Conservation (phyloP, 257 asterid species). For the Capsicum rhomboideum region DNA sequence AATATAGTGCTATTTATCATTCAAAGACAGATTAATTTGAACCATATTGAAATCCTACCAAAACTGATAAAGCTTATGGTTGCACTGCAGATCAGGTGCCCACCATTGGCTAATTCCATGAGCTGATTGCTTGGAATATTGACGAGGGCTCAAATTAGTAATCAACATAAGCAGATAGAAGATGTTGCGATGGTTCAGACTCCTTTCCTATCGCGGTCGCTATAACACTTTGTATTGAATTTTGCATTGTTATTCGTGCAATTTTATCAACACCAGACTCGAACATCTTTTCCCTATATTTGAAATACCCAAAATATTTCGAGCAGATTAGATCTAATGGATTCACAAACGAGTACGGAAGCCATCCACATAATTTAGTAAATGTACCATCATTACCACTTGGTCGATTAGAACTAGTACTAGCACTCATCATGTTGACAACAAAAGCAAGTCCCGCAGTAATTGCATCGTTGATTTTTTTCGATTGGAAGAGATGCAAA, state of each 20-base stretch:
- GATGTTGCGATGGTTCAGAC: slow-evolving; percentile 52
- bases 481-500: slow-evolving; percentile 53
- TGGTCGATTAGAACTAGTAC: background rate
- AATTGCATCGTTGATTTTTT: slow-evolving; percentile 24
- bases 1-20: too few relatives aligned
- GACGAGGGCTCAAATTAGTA: slow-evolving; percentile 19
- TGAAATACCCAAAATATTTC: slow-evolving; percentile 50
- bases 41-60: too few relatives aligned
- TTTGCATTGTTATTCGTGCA: too few relatives aligned
- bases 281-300: slow-evolving; percentile 56
- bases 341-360: slow-evolving; percentile 52
- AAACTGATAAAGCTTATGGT: too few relatives aligned
- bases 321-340: slow-evolving; percentile 52
- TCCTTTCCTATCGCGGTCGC: too few relatives aligned
- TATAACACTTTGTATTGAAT: too few relatives aligned
- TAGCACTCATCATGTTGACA: background rate
- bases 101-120: slow-evolving; percentile 72
- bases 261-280: too few relatives aligned
- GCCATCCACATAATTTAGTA: slow-evolving; percentile 37
- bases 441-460: slow-evolving; percentile 44
- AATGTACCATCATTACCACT: background rate
- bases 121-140: slow-evolving; percentile 36
- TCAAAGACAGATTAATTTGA: too few relatives aligned
- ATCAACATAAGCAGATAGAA: slow-evolving; percentile 57
- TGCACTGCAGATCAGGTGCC: slow-evolving; percentile 31